Percentiles rank a stretch among this genome's conserved stretches.
phyloP scores from a whole-genome alignment of 768 basidiomycete genomes.

The Mycena kentingensis region DNA sequence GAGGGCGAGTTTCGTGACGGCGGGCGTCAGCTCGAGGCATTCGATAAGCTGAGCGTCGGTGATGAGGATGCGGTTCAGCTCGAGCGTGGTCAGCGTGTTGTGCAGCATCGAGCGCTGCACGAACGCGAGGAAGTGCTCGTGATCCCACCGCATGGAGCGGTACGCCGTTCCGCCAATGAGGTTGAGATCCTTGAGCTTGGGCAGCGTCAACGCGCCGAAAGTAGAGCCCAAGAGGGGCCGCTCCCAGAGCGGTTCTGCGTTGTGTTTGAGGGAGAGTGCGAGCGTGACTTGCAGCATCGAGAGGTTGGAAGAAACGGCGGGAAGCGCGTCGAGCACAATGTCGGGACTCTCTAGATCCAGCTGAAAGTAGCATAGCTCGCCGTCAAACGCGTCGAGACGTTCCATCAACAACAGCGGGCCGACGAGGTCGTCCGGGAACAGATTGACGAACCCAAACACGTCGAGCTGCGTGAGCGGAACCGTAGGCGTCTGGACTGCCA shows the following conservation, averaged over 20 bases:
- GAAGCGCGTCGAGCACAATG: background rate
- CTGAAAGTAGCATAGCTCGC: background rate
- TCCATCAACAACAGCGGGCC: background rate
- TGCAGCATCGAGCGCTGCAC: background rate
- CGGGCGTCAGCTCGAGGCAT: background rate
- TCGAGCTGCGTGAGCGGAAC: slow-evolving; percentile 4
- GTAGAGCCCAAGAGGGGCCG: background rate
- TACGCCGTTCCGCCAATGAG: background rate
- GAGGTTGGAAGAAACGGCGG: background rate
- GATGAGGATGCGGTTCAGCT: background rate
- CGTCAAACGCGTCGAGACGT: background rate
- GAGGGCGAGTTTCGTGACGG: background rate
- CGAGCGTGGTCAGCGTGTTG: background rate
- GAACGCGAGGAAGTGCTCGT: background rate
- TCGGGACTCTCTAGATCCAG: background rate
- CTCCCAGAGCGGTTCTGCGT: background rate
- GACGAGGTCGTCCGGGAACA: background rate
- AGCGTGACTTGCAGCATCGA: background rate
- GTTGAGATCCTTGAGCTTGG: background rate
- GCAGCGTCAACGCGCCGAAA: background rate
- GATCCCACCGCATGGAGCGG: background rate
- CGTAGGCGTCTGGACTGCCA: background rate
- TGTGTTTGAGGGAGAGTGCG: background rate
- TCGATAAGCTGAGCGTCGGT: background rate
- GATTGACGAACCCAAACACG: background rate